Evolutionary conservation across 768 basidiomycete genomes (phyloP), one percentile per base, ranked within the genome.

Genomic region (Tylopilus subfusipes): DNA sequence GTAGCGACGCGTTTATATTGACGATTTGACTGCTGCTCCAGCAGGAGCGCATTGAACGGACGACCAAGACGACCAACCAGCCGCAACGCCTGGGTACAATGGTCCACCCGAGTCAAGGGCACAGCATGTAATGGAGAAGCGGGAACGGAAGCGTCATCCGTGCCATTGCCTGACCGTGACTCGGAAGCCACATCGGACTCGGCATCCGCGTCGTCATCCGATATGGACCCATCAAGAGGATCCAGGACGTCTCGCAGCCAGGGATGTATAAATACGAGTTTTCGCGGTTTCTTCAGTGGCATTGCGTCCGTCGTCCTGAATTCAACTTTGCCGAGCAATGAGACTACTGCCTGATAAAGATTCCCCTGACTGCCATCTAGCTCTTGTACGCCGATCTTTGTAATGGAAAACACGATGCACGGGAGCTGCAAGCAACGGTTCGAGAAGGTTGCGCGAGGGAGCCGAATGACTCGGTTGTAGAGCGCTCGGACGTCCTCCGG

Each of bases 161-260:
- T 13, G 31, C 31, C 31, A 12, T 13, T 12, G 13, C 5, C 10
- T 12, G 31, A 33, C 12, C 31, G 12, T 13, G 11, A 10, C 3
- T 33, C 31, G 13, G 11, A 33, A 13, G 12, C 31, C 12, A 11
- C 11, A 12, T 33, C 31, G 5, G 31, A n/a, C n/a, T n/a, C n/a
- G n/a, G 18, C 10, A 2, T 38, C 38, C 5, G 9, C n/a, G 19
- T 38, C 38, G 9, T 38, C 38, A 5, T 43, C 40, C 9, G 11
- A 40, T 2, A 19, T 21, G 16, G 19, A 29, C 3, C 13, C 50
- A 27, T 46, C 50, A 13, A 29, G 22, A 2, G n/a, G 33, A 16
- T 30, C 40, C 2, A 19, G 4, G 21, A 60, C 45, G 36, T 53
- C 57, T 19, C 22, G 42, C 27, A 58, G n/a, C 57, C 59, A 59